phyloP scores from a whole-genome alignment of 2,329 filamentous ascomycete genomes.

The Exophiala oligosperma region DNA sequence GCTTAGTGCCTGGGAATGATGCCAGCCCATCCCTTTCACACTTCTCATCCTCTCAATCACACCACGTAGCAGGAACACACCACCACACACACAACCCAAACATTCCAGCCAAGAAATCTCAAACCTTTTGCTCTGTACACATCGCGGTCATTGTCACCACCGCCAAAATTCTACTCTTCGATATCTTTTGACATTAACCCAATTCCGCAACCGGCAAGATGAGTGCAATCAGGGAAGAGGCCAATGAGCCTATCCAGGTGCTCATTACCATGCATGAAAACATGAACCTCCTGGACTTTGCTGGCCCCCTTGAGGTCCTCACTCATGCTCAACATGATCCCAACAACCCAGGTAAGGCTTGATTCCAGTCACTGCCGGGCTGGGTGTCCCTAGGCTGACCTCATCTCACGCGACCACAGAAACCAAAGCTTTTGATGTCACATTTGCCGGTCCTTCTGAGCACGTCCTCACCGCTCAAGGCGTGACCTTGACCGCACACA shows the following conservation, averaged over 20 bases:
- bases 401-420: slow-evolving; percentile 36
- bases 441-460: slow-evolving; percentile 49
- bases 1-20: not conserved
- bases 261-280: slow-evolving; percentile 58
- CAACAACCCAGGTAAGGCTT: slow-evolving; percentile 51
- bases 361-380: slow-evolving; percentile 48
- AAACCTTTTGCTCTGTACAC: not conserved
- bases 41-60: slow-evolving; percentile 2
- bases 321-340: slow-evolving; percentile 54
- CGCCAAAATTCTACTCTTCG: not conserved
- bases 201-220: slow-evolving; percentile 36
- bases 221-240: slow-evolving; percentile 49
- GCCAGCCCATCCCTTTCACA: not conserved
- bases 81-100: not conserved
- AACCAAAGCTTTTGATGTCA: slow-evolving; percentile 55
- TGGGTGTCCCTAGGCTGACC: slow-evolving; percentile 19
- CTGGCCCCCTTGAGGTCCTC: slow-evolving; percentile 60
- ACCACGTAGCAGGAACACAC: slow-evolving; percentile 1
- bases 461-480: slow-evolving; percentile 60
- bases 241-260: slow-evolving; percentile 55
- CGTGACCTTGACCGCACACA: slow-evolving; percentile 69
- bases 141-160: not conserved
- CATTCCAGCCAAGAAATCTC: not conserved
- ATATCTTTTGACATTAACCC: not conserved
- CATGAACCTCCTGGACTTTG: slow-evolving; percentile 59